Base-by-base conservation (phyloP, 306 rosid species). In the Echinosophora koreensis region DNA sequence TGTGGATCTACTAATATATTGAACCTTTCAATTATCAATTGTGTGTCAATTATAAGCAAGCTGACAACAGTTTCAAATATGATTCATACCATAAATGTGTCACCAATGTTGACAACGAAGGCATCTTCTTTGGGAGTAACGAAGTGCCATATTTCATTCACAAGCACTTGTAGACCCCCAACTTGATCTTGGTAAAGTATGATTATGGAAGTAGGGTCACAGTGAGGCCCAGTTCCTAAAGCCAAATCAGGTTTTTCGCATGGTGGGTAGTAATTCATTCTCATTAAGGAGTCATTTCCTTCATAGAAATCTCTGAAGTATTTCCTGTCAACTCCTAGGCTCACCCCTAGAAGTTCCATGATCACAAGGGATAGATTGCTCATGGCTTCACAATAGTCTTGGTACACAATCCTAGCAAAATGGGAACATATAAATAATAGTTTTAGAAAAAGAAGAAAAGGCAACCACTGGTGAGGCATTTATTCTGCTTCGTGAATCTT, bases 151-250 rank as follows among this genome's bases (percentile, higher is more conserved):
- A 15, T 69, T 5, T 81, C 86, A 66, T 93, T 88, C 1, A 87
- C 83, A 17, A 83, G 59, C 52, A 91, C 97, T 70, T 93, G 90
- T 30, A 93, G 96, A 12, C 98, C 97, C 5, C 84, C 85, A 35
- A 93, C 92, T 58, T 86, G 90, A 72, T 93, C 96, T 69, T 93
- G 92, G 47, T 93, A 96, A 80, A 93, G 98, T 60, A 91, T 84
- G 49, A 96, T 91, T 64, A 94, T 79, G 17, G 98, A 90, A 2
- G 88, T 91, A 15, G 97, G 98, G 72, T 94, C 98, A 59, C 89
- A 83, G 71, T 94, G 98, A 68, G 98, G 98, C 2, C 96, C 97
- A 13, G 97, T 94, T 42, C 97, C 97, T 4, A 94, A 88, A 0
- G 94, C 84, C 71, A 79, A 81, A 10, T 90, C 87, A 12, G 97